Evolutionary conservation across 169 alveolate genomes (phyloP), one percentile per base, ranked within the genome.

Genomic region (Eimeria tenella): DNA sequence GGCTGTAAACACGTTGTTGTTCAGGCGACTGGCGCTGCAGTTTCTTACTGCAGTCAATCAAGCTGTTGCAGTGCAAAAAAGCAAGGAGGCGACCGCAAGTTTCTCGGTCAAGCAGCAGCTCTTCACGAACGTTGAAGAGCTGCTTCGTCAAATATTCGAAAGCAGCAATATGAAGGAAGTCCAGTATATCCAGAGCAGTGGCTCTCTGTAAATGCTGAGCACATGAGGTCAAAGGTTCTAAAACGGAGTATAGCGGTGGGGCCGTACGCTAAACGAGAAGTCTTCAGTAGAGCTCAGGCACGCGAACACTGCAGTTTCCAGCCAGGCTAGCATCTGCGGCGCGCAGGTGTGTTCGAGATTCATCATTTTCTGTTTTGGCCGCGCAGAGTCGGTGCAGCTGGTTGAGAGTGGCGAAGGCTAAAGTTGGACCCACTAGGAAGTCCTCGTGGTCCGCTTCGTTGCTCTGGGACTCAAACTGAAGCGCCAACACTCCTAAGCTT

Each of bases 381-480:
- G 7, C 13, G 7, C 13, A 11, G 50, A 0, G 11, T 42, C 8
- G 83, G 4, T 73, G 8, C 31, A 73, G 6, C 15, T 7, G 6
- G 60, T 31, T 15, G 83, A 73, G 58, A 73, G 19, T 56, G 10
- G 60, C 31, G 13, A 5, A 3, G 60, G 15, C 13, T 73, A 5
- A 6, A 21, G 5, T 4, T n/a, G n/a, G 58, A 55, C 86, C 17
- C 50, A 88, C 93, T 55, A 88, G 56, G 25, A 88, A 58, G 50
- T 88, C 93, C 3, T 71, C 93, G 62, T 74, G 84, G 25, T 73
- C 53, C 31, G 84, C 73, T 77, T 88, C 93, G 49, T 74, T 88
- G 42, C 58, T 73, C 50, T 88, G 93, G 21, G 93, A 88, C 87
- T 88, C 93, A 42, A 70, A 88, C 93, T 88, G 42, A 73, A 73